Percentiles rank a stretch among this genome's conserved stretches.
Conservation (phyloP, 2,329 filamentous ascomycete genomes). For the Fusarium sp. region DNA sequence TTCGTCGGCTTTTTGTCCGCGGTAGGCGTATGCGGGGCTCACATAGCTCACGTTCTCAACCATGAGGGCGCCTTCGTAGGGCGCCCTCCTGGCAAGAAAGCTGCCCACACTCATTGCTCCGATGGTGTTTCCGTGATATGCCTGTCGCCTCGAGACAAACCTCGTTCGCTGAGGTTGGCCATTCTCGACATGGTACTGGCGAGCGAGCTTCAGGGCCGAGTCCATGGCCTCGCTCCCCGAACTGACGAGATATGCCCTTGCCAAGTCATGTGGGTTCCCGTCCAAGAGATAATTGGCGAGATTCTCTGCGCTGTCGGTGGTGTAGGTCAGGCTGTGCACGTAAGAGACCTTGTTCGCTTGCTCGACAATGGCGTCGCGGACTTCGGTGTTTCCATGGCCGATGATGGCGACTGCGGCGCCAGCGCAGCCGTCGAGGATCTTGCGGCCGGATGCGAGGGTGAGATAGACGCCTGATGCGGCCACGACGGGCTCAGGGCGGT, state of each 20-base stretch:
- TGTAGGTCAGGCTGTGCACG: conserved; percentile 50
- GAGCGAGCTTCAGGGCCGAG: conserved; percentile 64
- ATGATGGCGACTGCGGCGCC: conserved; percentile 74
- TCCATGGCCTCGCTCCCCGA: conserved; percentile 61
- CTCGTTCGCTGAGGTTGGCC: conserved; percentile 53
- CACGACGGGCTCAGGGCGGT: conserved; percentile 55
- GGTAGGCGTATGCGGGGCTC: conserved; percentile 78
- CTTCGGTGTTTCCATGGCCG: conserved; percentile 75
- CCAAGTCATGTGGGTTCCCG: conserved; percentile 55
- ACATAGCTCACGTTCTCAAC: conserved; percentile 70
- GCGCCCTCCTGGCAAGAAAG: conserved; percentile 71
- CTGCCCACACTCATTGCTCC: conserved; percentile 77
- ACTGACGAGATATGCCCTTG: conserved; percentile 56
- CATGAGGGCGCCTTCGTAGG: conserved; percentile 65
- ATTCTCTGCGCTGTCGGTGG: conserved; percentile 67
- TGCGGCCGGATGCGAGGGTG: conserved; percentile 51
- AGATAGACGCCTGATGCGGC: conserved; percentile 60
- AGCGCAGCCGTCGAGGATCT: conserved; percentile 79
- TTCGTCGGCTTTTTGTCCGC: conserved; percentile 67
- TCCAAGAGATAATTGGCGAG: conserved; percentile 56
- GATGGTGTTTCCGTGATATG: conserved; percentile 68
- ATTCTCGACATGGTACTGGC: conserved; percentile 64
- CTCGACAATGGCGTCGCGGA: conserved; percentile 71
- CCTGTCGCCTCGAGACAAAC: conserved; percentile 61
- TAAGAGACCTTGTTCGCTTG: conserved; percentile 73